phyloP scores from a whole-genome alignment of 2,329 filamentous ascomycete genomes.

The Talaromyces atroroseus region DNA sequence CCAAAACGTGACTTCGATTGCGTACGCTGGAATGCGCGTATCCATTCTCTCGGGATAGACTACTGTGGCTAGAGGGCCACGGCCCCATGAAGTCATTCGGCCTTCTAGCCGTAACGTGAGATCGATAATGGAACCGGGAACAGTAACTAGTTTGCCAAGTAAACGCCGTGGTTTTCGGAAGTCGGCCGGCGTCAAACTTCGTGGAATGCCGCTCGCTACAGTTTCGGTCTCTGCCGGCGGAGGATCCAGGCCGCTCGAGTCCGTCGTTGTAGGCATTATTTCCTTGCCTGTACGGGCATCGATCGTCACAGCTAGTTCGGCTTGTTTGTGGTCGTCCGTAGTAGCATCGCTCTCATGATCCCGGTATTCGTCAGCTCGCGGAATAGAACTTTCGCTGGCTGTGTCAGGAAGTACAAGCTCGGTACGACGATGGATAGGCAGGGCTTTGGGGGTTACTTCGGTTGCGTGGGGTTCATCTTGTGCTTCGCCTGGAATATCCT shows the following conservation, averaged over 20 bases:
- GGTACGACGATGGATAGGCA: constrained; percentile 32
- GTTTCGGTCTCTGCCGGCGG: constrained; percentile 14
- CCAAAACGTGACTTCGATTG: constrained; percentile 72
- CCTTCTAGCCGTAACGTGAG: constrained; percentile 62
- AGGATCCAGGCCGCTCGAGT: constrained; percentile 13
- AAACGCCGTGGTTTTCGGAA: constrained; percentile 34
- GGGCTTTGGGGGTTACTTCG: constrained; percentile 28
- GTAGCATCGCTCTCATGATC: not conserved
- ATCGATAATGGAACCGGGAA: constrained; percentile 58
- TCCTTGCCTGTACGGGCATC: constrained; percentile 39
- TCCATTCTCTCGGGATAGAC: constrained; percentile 61
- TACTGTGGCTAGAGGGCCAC: constrained; percentile 62
- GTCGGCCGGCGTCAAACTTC: constrained; percentile 9
- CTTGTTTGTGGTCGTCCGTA: not conserved
- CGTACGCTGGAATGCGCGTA: constrained; percentile 71
- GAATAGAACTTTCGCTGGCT: constrained; percentile 30
- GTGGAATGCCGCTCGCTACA: constrained; percentile 10
- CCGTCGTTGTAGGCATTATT: constrained; percentile 18
- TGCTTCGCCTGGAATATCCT: constrained; percentile 14
- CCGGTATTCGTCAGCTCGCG: constrained; percentile 12
- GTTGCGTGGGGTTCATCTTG: constrained; percentile 16
- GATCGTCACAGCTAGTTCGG: constrained; percentile 37
- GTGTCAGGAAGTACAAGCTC: constrained; percentile 36
- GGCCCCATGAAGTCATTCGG: constrained; percentile 71
- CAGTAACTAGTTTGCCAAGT: constrained; percentile 63